These are phyloP conservation scores for Fusarium sublunatum DNA, from an alignment of 2,329 filamentous ascomycete genomes.

Conservation along the genomic window DNA sequence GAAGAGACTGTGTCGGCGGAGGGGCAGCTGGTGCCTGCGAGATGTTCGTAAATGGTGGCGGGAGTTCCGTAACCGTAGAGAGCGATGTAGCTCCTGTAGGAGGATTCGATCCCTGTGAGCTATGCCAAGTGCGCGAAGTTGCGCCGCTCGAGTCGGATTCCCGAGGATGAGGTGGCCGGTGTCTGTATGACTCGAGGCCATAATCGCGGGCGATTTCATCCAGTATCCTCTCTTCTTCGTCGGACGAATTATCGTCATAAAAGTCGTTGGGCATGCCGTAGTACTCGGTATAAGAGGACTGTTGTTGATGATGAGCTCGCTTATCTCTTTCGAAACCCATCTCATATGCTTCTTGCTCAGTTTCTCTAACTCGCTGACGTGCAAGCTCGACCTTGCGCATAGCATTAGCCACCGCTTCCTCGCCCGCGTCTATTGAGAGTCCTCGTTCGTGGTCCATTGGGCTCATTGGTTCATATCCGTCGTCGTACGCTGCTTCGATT, in stretches of 20 bases:
- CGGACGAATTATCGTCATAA: constrained; percentile 72
- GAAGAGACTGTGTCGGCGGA: constrained; percentile 61
- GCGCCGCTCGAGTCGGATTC: constrained; percentile 85
- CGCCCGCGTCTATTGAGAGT: constrained; percentile 54
- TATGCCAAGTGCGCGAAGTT: constrained; percentile 84
- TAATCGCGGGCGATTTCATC: constrained; percentile 91
- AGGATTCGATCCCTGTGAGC: constrained; percentile 78
- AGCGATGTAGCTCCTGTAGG: constrained; percentile 53
- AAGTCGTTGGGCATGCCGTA: constrained; percentile 61
- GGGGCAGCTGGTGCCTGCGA: constrained; percentile 53
- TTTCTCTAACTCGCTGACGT: constrained; percentile 79
- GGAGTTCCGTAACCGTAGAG: constrained; percentile 77
- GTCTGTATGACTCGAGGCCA: constrained; percentile 78
- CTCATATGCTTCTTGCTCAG: constrained; percentile 71
- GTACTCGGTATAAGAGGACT: constrained; percentile 43
- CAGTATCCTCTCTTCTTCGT: constrained; percentile 80
- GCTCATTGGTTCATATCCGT: constrained; percentile 81
- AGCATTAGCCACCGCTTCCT: constrained; percentile 64
- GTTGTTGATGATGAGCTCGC: constrained; percentile 51
- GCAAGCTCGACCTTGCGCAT: constrained; percentile 77
- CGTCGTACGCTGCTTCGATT: constrained; percentile 95
- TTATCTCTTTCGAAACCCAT: constrained; percentile 57
- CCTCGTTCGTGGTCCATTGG: constrained; percentile 53
- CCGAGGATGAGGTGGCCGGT: constrained; percentile 74
- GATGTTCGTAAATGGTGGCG: constrained; percentile 37